A percentile compares a stretch with the other conserved stretches of the same genome.
phyloP scores from a whole-genome alignment of 78 protist genomes.

The Pigoraptor vietnamica region DNA sequence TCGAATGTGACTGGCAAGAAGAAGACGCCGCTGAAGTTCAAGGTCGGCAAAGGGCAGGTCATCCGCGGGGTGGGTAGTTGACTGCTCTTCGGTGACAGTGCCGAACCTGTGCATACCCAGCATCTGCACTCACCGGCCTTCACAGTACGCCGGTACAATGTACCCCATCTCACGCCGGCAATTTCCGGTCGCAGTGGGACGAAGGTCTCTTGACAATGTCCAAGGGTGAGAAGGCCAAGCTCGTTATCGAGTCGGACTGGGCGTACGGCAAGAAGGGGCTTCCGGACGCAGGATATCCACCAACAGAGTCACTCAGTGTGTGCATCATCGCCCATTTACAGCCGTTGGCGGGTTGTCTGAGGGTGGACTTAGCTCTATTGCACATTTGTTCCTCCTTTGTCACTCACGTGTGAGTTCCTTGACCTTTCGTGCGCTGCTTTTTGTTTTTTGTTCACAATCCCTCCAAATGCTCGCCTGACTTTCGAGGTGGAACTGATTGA shows the following conservation, averaged over 20 bases:
- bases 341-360: too few species aligned
- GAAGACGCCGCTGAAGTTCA: neutral
- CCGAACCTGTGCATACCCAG: too few species aligned
- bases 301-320: neutral
- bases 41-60: neutral
- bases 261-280: conserved; percentile 82
- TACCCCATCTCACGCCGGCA: too few species aligned
- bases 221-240: conserved; percentile 62
- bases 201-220: conserved; percentile 75
- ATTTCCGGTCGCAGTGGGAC: conserved; percentile 87
- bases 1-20: neutral
- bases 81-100: too few species aligned
- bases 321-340: neutral
- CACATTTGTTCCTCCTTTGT: too few species aligned
- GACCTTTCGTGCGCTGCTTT: neutral
- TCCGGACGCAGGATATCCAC: neutral
- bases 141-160: too few species aligned
- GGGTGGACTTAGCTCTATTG: too few species aligned
- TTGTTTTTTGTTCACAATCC: neutral
- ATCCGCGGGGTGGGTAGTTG: neutral
- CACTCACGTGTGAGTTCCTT: neutral
- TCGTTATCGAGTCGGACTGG: conserved; percentile 50
- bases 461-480: neutral
- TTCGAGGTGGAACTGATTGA: neutral
- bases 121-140: too few species aligned